Conservation (phyloP, 495 filamentous ascomycete species). For the Aspergillus egyptiacus region DNA sequence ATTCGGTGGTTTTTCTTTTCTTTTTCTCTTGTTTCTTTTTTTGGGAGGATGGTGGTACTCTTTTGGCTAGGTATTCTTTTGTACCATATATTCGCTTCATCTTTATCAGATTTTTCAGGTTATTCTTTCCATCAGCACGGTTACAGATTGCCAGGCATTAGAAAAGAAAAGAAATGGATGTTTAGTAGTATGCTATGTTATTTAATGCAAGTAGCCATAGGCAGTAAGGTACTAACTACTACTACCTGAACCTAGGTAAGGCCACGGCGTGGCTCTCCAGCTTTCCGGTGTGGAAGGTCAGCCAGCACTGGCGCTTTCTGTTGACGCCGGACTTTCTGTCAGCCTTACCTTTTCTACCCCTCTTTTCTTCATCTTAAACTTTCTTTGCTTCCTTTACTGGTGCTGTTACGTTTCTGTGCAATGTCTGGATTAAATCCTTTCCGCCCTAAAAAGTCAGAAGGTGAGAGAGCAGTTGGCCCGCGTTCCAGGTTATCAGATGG, state of each 20-base stretch:
- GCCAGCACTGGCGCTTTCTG: conserved; percentile 15
- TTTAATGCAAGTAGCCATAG: no score
- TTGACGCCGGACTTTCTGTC: background rate
- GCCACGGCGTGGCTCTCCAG: no score
- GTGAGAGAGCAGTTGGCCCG: conserved; percentile 20
- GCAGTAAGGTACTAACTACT: no score
- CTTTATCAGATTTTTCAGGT: conserved; percentile 11
- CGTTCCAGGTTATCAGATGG: conserved; percentile 4
- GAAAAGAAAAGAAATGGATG: conserved; percentile 4
- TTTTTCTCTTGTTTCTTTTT: no score
- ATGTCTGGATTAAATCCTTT: conserved; percentile 57
- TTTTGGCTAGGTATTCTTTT: conserved; percentile 16
- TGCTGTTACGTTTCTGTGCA: conserved; percentile 29
- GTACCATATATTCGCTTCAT: conserved; percentile 22
- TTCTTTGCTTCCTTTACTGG: conserved; percentile 24
- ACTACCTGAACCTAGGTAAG: conserved; percentile 15
- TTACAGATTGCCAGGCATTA: conserved; percentile 7
- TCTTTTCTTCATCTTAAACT: conserved; percentile 10
- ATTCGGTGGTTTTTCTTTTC: conserved; percentile 18
- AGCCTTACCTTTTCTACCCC: conserved; percentile 16
- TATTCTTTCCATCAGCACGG: conserved; percentile 10
- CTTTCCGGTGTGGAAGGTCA: conserved; percentile 26
- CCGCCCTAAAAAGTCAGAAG: conserved; percentile 39
- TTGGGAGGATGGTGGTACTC: conserved; percentile 12
- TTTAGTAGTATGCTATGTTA: no score